These are phyloP conservation scores for Aspergillus sp. DNA, from an alignment of 2,329 filamentous ascomycete genomes.

Conservation along the genomic window DNA sequence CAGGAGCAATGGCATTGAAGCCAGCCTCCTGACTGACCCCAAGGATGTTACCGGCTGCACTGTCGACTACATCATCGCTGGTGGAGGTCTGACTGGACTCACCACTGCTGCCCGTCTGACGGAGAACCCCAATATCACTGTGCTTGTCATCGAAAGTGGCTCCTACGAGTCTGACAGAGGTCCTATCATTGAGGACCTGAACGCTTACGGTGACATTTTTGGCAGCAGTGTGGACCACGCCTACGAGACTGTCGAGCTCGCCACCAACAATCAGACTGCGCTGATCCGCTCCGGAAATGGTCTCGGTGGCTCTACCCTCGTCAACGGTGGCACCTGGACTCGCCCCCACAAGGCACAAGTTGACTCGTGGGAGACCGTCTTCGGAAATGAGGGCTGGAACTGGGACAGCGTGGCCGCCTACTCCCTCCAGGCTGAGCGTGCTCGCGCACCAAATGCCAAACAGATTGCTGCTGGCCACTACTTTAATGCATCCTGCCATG, in stretches of 20 bases:
- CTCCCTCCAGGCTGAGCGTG: constrained; percentile 45
- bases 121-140: constrained; percentile 27
- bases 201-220: constrained; percentile 31
- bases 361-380: constrained; percentile 33
- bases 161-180: constrained; percentile 32
- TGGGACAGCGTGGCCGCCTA: constrained; percentile 51
- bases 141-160: constrained; percentile 34
- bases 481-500: constrained; percentile 27
- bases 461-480: constrained; percentile 26
- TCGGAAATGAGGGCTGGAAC: constrained; percentile 50
- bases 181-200: constrained; percentile 28
- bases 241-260: constrained; percentile 17
- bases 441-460: constrained; percentile 21
- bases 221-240: constrained; percentile 27
- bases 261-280: constrained; percentile 25
- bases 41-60: constrained; percentile 17
- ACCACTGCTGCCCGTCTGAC: constrained; percentile 30
- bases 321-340: constrained; percentile 36
- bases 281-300: constrained; percentile 28
- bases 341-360: constrained; percentile 29
- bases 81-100: constrained; percentile 34
- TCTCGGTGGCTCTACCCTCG: constrained; percentile 32
- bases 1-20: neutral
- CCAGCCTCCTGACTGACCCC: constrained; percentile 16
- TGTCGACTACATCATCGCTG: constrained; percentile 37